Base-by-base conservation (phyloP, 176 grass and related monocot species). In the Phragmites australis region DNA sequence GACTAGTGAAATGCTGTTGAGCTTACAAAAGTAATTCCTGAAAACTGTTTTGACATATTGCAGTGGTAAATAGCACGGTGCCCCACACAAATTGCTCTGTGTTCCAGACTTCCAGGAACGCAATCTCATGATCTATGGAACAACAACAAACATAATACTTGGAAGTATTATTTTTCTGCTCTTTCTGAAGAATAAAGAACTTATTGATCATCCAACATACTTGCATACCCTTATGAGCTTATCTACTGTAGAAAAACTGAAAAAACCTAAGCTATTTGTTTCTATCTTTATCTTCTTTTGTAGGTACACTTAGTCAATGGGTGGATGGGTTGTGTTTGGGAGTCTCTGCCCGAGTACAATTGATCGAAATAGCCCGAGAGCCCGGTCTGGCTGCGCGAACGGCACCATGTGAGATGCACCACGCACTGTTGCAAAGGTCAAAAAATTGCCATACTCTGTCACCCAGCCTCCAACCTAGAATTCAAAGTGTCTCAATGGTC, bases 371-470 rank as follows among this genome's bases (percentile, higher is more conserved):
- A 99, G 76, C 23, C 81, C 6, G 6, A 99, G 90, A 65, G 96
- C 93, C 63, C 96, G 72, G 30, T 85, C 92, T 45, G 96, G 92
- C 49, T 99, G 96, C 1, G 96, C 84, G 55, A 66, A 99, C 17
- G 96, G 93, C 78, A 99, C 92, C 96, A 99, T 99, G 76, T 99
- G 96, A 81, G 96, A 83, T 3, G 96, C 96, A 6, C 96, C 92
- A 60, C 96, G 74, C 58, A 99, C 93, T 10, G 96, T 99, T 6
- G 93, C 90, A 53, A 99, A 99, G 68, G 96, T 91, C 82, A 99
- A 68, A 14, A 90, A 43, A 34, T 89, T 90, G 8, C 96, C 96
- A 49, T 99, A 99, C 70, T 99, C 86, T 1, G 92, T 99, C 43
- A 81, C 85, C 96, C 96, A 99, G 47, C 96, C 96, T 79, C 88